Percentiles rank a stretch among this genome's conserved stretches.
Conservation (phyloP, 371 early-diverging fungal genomes). For the Syncephalis fuscata region DNA sequence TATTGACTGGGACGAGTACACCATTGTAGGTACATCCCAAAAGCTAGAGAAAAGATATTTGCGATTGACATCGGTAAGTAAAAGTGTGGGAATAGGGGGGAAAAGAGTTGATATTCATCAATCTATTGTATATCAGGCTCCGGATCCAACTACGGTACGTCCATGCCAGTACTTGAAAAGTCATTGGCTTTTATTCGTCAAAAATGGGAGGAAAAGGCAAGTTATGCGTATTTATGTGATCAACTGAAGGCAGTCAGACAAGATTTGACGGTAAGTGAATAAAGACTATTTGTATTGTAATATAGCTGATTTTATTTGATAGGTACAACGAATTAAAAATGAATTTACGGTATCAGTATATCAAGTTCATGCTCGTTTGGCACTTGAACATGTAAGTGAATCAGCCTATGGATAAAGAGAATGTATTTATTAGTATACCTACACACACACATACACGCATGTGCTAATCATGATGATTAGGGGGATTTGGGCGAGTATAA, state of each 20-base stretch:
- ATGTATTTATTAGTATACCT: background rate
- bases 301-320: background rate
- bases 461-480: conserved; percentile 12
- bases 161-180: conserved; percentile 53
- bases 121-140: conserved; percentile 33
- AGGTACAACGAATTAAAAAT: conserved; percentile 82
- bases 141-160: conserved; percentile 77
- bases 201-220: conserved; percentile 60
- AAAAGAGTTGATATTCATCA: background rate
- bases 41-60: conserved; percentile 78
- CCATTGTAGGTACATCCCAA: conserved; percentile 75
- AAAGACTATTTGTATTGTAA: background rate
- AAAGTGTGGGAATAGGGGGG: background rate
- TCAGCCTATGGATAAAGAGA: background rate
- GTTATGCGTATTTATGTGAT: conserved; percentile 87
- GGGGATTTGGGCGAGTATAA: conserved; percentile 93
- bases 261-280: conserved; percentile 63
- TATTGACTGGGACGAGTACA: conserved; percentile 57
- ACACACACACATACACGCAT: no score
- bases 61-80: conserved; percentile 63
- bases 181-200: conserved; percentile 52
- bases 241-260: conserved; percentile 92
- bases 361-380: conserved; percentile 85
- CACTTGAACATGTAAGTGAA: conserved; percentile 62
- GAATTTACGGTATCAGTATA: conserved; percentile 88